Evolutionary conservation across 2,329 filamentous ascomycete genomes (phyloP).

Genomic region (Escovopsis sp.): DNA sequence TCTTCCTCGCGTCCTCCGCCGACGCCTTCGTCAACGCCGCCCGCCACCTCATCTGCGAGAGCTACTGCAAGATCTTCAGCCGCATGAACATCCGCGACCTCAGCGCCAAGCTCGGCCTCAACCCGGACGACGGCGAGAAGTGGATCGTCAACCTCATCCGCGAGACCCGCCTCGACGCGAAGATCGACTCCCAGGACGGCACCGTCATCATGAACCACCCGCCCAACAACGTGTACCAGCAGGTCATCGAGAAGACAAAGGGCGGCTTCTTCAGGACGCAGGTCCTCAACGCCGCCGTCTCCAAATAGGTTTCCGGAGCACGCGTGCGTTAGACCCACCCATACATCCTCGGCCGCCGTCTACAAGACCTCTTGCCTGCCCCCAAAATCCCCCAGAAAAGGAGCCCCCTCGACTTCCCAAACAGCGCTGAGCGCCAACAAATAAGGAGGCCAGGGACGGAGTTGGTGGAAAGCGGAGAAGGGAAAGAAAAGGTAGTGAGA

Average conservation of each 20-base stretch:
- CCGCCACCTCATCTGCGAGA: constrained; percentile 92
- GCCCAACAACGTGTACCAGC: constrained; percentile 95
- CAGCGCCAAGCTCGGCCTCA: constrained; percentile 78
- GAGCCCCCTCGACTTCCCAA: too few relatives aligned
- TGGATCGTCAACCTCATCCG: constrained; percentile 99
- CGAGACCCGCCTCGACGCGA: constrained; percentile 92
- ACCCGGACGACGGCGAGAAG: constrained; percentile 94
- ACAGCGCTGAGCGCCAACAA: background rate
- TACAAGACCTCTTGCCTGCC: too few relatives aligned
- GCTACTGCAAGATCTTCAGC: constrained; percentile 99
- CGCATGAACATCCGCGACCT: constrained; percentile 97
- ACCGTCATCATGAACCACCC: constrained; percentile 99
- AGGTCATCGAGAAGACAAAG: constrained; percentile 98
- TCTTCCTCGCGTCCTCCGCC: constrained; percentile 77
- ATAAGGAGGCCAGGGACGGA: background rate
- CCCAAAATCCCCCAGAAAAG: too few relatives aligned
- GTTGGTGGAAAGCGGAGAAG: background rate
- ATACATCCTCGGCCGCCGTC: too few relatives aligned
- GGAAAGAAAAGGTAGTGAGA: background rate
- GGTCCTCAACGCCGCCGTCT: constrained; percentile 61
- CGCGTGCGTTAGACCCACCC: background rate
- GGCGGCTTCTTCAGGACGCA: constrained; percentile 97
- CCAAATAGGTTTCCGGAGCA: constrained; percentile 27
- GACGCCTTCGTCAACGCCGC: constrained; percentile 90
- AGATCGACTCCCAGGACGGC: constrained; percentile 98